Base-by-base conservation (phyloP, 2,329 filamentous ascomycete genomes). In the Neonectria faginata region DNA sequence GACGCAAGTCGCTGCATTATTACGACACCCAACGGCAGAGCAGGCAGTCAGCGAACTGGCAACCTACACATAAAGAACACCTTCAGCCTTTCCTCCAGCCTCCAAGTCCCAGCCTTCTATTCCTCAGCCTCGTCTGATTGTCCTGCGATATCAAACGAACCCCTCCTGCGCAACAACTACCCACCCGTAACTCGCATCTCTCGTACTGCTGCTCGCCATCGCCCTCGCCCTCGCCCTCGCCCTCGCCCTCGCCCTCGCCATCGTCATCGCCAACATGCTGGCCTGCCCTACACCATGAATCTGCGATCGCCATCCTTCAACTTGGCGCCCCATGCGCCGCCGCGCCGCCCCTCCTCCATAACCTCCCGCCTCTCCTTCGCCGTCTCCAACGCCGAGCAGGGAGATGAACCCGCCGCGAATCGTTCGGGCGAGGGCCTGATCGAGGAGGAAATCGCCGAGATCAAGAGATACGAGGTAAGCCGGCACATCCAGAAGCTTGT, bases 361-460 rank as follows among this genome's bases (percentile, higher is more conserved):
- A 83, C 81, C 77, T 89, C 88, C 70, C 86, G 92, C 64, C 82
- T 93, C 54, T 89, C 90, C 48, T 91, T 90, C 65, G 88, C 88
- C 39, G 84, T 92, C 61, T 91, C 89, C 59, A 86, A 81, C 66
- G 85, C 84, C 65, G 91, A 93, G 77, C 85, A 84, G 67, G 89
- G 88, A 66, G 86, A 90, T 64, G 81, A 83, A 64, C 80, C 81
- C 18, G 81, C 81, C 65, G 81, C 83, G 53, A 80, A 83, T 39
- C 79, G 77, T 11, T 84, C 83, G 29, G 88, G 85, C 60, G 88
- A 92, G 74, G 87, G 90, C 66, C 88, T 91, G 67, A 93, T 97
- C 70, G 92, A 94, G 66, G 94, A 98, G 76, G 96, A 99, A 82
- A 97, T 99, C 76, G 94, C 92, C 27, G 92, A 97, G 83, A 98